These are phyloP conservation scores for Schizonepeta tenuifolia DNA, from an alignment of 257 asterid species.

Conservation along the genomic window DNA sequence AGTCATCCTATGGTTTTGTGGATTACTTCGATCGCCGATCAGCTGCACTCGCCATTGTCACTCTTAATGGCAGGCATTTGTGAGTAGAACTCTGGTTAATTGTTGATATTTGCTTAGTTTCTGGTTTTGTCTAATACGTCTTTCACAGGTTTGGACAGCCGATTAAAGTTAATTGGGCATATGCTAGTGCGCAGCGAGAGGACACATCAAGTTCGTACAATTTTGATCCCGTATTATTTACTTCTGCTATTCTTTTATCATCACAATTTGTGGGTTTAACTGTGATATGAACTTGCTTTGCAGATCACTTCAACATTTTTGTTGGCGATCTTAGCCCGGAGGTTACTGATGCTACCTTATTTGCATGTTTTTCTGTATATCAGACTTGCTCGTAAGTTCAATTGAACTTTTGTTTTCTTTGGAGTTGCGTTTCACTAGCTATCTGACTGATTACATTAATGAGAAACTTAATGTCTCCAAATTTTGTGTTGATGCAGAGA, in stretches of 20 bases:
- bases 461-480: not conserved
- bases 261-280: slow-evolving; percentile 8
- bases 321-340: slow-evolving; percentile 96
- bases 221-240: not conserved
- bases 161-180: slow-evolving; percentile 92
- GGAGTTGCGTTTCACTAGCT: not conserved
- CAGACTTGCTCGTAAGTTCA: slow-evolving; percentile 71
- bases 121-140: slow-evolving; percentile 39
- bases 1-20: slow-evolving; percentile 94
- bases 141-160: slow-evolving; percentile 80
- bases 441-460: not conserved
- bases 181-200: slow-evolving; percentile 83
- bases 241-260: slow-evolving; percentile 6
- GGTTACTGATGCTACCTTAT: slow-evolving; percentile 83
- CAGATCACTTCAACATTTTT: slow-evolving; percentile 83
- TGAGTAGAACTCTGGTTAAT: slow-evolving; percentile 41
- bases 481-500: slow-evolving; percentile 53
- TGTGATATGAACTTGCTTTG: slow-evolving; percentile 19
- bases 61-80: slow-evolving; percentile 83
- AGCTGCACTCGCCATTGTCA: slow-evolving; percentile 74
- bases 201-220: slow-evolving; percentile 70
- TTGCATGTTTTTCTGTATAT: slow-evolving; percentile 74
- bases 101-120: slow-evolving; percentile 17
- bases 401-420: not conserved
- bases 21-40: slow-evolving; percentile 81